Evolutionary conservation across 768 basidiomycete genomes (phyloP), one percentile per base, ranked within the genome.

Genomic region (Mycena filopes): DNA sequence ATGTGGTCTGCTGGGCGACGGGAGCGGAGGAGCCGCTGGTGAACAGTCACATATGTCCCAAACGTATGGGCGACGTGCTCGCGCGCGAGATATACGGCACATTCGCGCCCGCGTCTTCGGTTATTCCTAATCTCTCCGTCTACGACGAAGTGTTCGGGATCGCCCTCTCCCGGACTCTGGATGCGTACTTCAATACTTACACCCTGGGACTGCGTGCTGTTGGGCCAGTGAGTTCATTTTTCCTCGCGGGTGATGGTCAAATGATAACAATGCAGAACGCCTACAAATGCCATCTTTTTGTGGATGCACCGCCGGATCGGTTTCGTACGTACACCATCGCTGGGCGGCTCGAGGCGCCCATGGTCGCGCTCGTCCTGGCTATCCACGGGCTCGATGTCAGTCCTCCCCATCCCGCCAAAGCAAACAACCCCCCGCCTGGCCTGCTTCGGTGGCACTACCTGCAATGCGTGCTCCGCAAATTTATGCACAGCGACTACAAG

Each of bases 391-490:
- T 38, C 36, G 36, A 7, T 42, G 57, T 28, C 0, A n/a, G 1
- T 26, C 47, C 57, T 21, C 57, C 57, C 20, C 47, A 38, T 4
- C 57, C 47, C 38, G 20, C 40, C 38, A 10, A n/a, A 16, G 2
- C 13, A 16, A 40, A 50, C 8, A 3, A 21, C 42, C 57, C 57
- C 23, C 57, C 57, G n/a, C 26, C 57, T 13, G 57, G 57, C 36
- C 48, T 59, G 18, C 29, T 59, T 42, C 57, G 57, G 21, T 59
- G 57, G 57, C 57, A 59, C 31, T 59, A 59, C 31, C 36, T 50
- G 15, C 57, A 59, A 10, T 59, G 57, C 20, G 57, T 59, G 0
- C 18, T 59, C 1, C 23, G 26, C 4, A 58, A 26, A 38, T 58
- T 58, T 36, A 46, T 18, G 20, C 56, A 48, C 28, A 16, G 16